Evolutionary conservation across 2,329 filamentous ascomycete genomes (phyloP).

Genomic region (Tolypocladium sp.): DNA sequence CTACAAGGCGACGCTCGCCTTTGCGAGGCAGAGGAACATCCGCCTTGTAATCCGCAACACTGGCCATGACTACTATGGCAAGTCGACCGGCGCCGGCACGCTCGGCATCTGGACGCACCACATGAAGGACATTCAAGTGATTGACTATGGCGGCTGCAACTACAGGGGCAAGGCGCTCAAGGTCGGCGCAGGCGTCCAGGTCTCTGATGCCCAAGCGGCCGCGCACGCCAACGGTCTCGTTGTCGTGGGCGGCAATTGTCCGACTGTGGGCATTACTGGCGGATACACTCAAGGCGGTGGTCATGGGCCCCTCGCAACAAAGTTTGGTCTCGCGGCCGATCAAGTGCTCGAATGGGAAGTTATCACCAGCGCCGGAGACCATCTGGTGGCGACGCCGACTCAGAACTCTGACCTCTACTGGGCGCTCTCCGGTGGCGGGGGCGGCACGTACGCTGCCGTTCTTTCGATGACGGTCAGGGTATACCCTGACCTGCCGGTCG

Average conservation of each 20-base stretch:
- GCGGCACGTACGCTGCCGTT: slow-evolving; percentile 49
- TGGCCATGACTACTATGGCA: slow-evolving; percentile 22
- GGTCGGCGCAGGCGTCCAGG: slow-evolving; percentile 44
- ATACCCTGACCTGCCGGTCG: slow-evolving; percentile 31
- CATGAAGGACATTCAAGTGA: slow-evolving; percentile 30
- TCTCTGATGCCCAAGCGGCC: slow-evolving; percentile 32
- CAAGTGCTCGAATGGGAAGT: slow-evolving; percentile 48
- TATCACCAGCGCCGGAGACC: slow-evolving; percentile 38
- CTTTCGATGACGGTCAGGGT: slow-evolving; percentile 44
- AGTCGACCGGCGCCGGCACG: slow-evolving; percentile 28
- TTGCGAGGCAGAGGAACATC: slow-evolving; percentile 26
- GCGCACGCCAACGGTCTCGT: slow-evolving; percentile 35
- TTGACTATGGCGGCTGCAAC: slow-evolving; percentile 27
- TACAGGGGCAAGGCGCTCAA: slow-evolving; percentile 45
- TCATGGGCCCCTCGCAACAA: slow-evolving; percentile 41
- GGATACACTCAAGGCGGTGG: slow-evolving; percentile 54
- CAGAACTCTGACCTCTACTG: slow-evolving; percentile 52
- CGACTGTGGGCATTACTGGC: slow-evolving; percentile 47
- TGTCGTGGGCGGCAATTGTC: slow-evolving; percentile 45
- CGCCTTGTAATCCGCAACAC: slow-evolving; percentile 26
- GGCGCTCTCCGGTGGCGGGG: slow-evolving; percentile 52
- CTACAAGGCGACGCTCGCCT: slow-evolving; percentile 22
- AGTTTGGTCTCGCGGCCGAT: slow-evolving; percentile 53
- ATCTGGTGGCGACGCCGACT: slow-evolving; percentile 35
- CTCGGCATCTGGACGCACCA: slow-evolving; percentile 28